Evolutionary conservation across 306 rosid species (phyloP), one percentile per base, ranked within the genome.

Genomic region (Luffa acutangula): DNA sequence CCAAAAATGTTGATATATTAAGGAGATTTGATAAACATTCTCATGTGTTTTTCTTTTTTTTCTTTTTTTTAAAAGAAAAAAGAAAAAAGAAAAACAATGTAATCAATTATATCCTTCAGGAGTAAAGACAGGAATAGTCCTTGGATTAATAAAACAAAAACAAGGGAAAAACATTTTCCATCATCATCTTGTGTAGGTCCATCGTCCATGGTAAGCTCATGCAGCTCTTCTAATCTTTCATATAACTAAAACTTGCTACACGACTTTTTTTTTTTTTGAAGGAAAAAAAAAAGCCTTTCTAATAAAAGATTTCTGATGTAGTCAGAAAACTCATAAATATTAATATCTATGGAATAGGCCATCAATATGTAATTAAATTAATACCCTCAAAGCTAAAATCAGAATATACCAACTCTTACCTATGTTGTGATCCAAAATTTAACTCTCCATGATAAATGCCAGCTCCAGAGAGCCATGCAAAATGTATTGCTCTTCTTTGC

Each of bases 401-500:
- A 80, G 73, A 37, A 74, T 52, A 31, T 52, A 17, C 74, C 76
- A 81, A 13, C 48, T 83, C 80, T 73, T 85, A 94, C 98, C 97
- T 87, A 60, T 88, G 88, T 41, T 91, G 97, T 54, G 90, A 88
- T 78, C 98, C 98, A 86, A 95, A 95, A 77, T 95, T 95, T 81
- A 95, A 87, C 86, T 90, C 86, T 71, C 97, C 98, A 20, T 95
- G 92, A 89, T 95, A 95, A 75, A 92, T 92, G 75, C 98, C 98
- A 85, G 97, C 97, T 80, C 97, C 98, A 84, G 97, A 95, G 82
- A 95, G 98, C 98, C 98, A 95, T 71, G 97, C 97, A 89, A 95
- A 95, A 90, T 95, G 97, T 34, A 88, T 81, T 36, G 98, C 97
- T 90, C 98, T 89, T 85, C 97, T 88, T 89, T 95, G 98, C 88